These are phyloP conservation scores for Ilex asprella DNA, from an alignment of 257 asterid species.

Conservation along the genomic window DNA sequence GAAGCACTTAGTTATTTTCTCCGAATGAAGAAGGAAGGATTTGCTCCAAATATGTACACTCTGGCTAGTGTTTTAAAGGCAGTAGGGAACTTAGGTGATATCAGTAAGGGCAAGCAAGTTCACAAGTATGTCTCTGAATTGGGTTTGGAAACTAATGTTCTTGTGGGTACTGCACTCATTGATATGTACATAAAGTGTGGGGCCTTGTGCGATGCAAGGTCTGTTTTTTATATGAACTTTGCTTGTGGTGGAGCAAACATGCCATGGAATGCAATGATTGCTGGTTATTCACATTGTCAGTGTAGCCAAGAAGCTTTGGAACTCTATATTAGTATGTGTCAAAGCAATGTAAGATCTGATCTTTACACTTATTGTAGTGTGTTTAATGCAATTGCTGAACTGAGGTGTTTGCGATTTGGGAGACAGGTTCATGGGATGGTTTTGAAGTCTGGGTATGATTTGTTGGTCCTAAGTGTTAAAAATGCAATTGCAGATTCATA, in stretches of 20 bases:
- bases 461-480: slow-evolving; percentile 20
- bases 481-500: slow-evolving; percentile 51
- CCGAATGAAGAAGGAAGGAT: slow-evolving; percentile 38
- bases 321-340: slow-evolving; percentile 31
- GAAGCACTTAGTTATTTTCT: slow-evolving; percentile 38
- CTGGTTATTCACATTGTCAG: slow-evolving; percentile 27
- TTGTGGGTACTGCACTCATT: slow-evolving; percentile 45
- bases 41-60: slow-evolving; percentile 33
- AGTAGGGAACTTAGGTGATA: slow-evolving; percentile 38
- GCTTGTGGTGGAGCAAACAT: slow-evolving; percentile 27
- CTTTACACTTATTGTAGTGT: slow-evolving; percentile 46
- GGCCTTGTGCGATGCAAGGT: slow-evolving; percentile 31
- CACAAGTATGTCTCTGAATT: slow-evolving; percentile 29
- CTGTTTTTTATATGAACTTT: slow-evolving; percentile 27
- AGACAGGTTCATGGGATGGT: slow-evolving; percentile 43
- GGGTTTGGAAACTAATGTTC: slow-evolving; percentile 29
- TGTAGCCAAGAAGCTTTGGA: slow-evolving; percentile 31
- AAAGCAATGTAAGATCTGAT: slow-evolving; percentile 28
- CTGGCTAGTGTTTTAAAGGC: slow-evolving; percentile 41
- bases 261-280: slow-evolving; percentile 57
- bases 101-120: slow-evolving; percentile 33
- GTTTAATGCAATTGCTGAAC: slow-evolving; percentile 33
- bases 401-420: slow-evolving; percentile 28
- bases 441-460: slow-evolving; percentile 30
- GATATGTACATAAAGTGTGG: slow-evolving; percentile 50